Conservation (phyloP, 768 basidiomycete species). For the Hebeloma cylindrosporum region DNA sequence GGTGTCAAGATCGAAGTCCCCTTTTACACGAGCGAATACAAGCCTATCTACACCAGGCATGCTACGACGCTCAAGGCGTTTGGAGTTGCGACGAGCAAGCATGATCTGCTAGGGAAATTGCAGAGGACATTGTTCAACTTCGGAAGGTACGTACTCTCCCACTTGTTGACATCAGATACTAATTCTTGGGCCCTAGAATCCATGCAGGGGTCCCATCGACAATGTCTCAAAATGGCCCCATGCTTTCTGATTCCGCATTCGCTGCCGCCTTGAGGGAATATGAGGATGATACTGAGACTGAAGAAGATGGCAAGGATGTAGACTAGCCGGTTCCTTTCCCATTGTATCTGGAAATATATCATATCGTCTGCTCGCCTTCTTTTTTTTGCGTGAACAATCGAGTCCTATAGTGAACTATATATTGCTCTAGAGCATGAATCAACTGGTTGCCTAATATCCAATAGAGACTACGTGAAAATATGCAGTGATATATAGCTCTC, state of each 20-base stretch:
- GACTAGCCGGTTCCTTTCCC: not conserved
- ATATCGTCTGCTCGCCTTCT: not conserved
- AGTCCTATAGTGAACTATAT: slow-evolving; percentile 3
- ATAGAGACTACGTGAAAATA: too few relatives aligned
- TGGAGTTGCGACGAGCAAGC: slow-evolving; percentile 1
- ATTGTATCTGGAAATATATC: not conserved
- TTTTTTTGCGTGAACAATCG: too few relatives aligned
- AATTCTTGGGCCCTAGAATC: not conserved
- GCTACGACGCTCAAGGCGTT: slow-evolving; percentile 2
- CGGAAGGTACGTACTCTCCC: not conserved
- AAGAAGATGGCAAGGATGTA: slow-evolving; percentile 2
- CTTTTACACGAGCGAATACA: slow-evolving; percentile 3
- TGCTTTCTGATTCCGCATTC: not conserved
- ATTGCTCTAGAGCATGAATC: not conserved
- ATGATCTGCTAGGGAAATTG: slow-evolving; percentile 1
- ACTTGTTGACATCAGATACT: not conserved
- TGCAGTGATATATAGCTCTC: not conserved
- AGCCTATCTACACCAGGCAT: not conserved
- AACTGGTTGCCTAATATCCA: not conserved
- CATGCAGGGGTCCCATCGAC: not conserved
- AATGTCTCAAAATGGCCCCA: not conserved
- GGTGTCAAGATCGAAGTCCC: slow-evolving; percentile 1
- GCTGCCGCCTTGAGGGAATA: slow-evolving; percentile 4
- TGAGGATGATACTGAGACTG: not conserved
- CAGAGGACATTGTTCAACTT: not conserved